Base-by-base conservation (phyloP, 306 rosid genomes). In the Rubus parviflorus region DNA sequence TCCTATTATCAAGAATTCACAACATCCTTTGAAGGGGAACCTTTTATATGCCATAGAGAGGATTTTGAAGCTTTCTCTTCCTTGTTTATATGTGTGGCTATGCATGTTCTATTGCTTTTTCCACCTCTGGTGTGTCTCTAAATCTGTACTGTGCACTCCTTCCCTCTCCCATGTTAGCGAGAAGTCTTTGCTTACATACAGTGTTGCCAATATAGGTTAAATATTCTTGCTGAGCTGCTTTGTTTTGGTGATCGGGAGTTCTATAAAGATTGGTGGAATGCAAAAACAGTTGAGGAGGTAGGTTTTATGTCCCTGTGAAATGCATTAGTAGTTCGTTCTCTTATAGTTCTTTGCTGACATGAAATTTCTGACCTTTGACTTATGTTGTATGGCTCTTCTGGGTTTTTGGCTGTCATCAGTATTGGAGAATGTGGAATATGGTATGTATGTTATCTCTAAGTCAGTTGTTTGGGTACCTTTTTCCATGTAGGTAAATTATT, bases 391-490 rank as follows among this genome's bases (percentile, higher is more conserved):
- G 83, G 52, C 72, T 74, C 57, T 82, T 69, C 68, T 35, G 76
- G 79, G 63, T 76, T 66, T 76, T 81, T 69, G 86, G 88, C 81
- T 79, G 78, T 53, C 83, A 81, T 77, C 99, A 96, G 99, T 96
- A 96, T 85, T 96, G 99, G 99, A 91, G 92, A 80, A 68, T 89
- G 97, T 96, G 99, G 99, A 96, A 96, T 70, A 96, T 96, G 99
- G 99, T 96, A 84, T 67, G 94, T 80, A 79, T 70, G 61, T 72
- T 58, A 76, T 47, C 58, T 56, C 71, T 19, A 49, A 71, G 35
- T 75, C 19, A 0, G 19, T 46, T 61, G 70, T 60, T 70, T 70
- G 6, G 43, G 14, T 61, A 46, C 15, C 7, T 49, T 30, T 74
- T 74, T 35, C 25, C 58, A 9, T 45, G 13, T 60, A 9, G 49